Base-by-base conservation (phyloP, 257 asterid genomes). In the Handroanthus guayacan region DNA sequence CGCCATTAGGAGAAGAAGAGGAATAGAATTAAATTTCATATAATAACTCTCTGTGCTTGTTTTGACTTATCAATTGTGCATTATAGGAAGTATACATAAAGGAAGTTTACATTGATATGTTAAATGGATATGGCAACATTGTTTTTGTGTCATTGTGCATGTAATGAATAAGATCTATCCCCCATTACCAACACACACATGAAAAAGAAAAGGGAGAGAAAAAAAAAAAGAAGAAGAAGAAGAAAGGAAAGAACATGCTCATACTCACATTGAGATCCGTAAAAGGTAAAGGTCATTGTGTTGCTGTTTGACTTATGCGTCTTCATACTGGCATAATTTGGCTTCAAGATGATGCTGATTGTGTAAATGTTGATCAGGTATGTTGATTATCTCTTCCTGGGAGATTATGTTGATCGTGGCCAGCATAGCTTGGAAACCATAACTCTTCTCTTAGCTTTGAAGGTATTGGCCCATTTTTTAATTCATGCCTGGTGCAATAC, bases 331-430 rank as follows among this genome's bases (percentile, higher is more conserved):
- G 45, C 51, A 14, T 62, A 10, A 50, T 37, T 55, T 67, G 47
- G 70, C 72, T 11, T 43, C 54, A 75, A 69, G 74, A 54, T 63
- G 67, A 72, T 77, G 64, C 88, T 84, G 79, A 86, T 76, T 76
- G 48, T 71, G 11, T 47, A 38, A 77, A 80, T 87, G 78, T 73
- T 74, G 72, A 39, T 81, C 91, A 95, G 99, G 77, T 95, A 95
- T 80, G 91, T 95, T 69, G 99, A 95, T 80, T 93, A 95, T 84
- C 97, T 95, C 81, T 95, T 95, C 88, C 80, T 95, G 91, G 99
- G 99, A 79, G 99, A 95, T 86, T 95, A 95, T 84, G 99, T 95
- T 83, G 99, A 95, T 79, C 96, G 99, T 47, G 99, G 99, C 69
- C 99, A 95, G 71, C 99, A 95, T 84, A 95, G 98, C 87, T 82